Base-by-base conservation (phyloP, 441 rosid species). In the Euphorbia schlechtendalii region DNA sequence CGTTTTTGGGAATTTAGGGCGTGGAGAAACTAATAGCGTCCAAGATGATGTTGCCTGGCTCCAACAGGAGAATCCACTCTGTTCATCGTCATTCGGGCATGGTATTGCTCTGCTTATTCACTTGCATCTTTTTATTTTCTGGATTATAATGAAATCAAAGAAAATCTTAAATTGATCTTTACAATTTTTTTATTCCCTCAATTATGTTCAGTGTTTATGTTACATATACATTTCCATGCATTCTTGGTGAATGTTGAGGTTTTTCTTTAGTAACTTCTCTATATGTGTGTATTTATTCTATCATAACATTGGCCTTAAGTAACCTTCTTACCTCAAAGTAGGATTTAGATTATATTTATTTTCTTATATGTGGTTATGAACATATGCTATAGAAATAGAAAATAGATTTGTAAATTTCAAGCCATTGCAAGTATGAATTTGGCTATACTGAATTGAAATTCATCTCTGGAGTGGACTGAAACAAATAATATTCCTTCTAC, bases 11-110 rank as follows among this genome's bases (percentile, higher is more conserved):
- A 43, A 51, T n/a, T 77, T 77, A 94, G 99, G 98, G 96, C 34
- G 99, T 94, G 76, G 99, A 94, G 94, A 94, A 94, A 79, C 85
- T 94, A 25, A 91, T 94, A 53, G 88, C 98, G 0, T 94, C 98
- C 12, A 94, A 91, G 82, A 91, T 94, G 99, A 89, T 94, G 98
- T 66, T 94, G 58, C 96, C 96, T 0, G 99, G 99, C 75, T 91
- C 96, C 21, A 91, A 94, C 69, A 59, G 99, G 72, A 83, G 98
- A 76, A 91, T 94, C 72, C 99, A 94, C 71, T 78, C 98, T 0
- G 97, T 89, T 67, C 96, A 91, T 76, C 90, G 90, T 59, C 99
- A 94, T 67, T 83, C 96, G 36, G 97, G 99, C 81, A 90, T 90
- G 97, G 98, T 94, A 83, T 55, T 48, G 25, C 6, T 8, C 9